Conservation (phyloP, 2,329 filamentous ascomycete species). For the Xylariaceae sp. region DNA sequence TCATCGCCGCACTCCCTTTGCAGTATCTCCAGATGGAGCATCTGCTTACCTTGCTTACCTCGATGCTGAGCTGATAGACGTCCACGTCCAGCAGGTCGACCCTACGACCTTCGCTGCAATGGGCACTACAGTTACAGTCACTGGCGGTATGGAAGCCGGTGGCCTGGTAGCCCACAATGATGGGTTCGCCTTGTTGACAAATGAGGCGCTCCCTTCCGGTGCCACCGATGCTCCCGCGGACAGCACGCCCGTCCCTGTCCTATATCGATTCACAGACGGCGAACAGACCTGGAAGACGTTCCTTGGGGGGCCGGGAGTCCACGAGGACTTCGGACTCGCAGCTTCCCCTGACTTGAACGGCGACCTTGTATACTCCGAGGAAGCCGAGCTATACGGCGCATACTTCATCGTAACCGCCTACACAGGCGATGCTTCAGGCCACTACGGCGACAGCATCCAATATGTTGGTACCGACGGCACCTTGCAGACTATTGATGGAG, state of each 20-base stretch:
- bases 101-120: conserved; percentile 52
- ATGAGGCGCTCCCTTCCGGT: conserved; percentile 51
- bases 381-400: conserved; percentile 55
- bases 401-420: conserved; percentile 62
- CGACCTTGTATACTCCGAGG: conserved; percentile 58
- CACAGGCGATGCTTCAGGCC: conserved; percentile 50
- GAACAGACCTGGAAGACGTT: conserved; percentile 57
- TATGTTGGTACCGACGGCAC: conserved; percentile 49
- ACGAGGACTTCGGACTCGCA: conserved; percentile 42
- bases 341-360: conserved; percentile 60
- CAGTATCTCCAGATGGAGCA: conserved; percentile 59
- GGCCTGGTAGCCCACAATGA: conserved; percentile 61
- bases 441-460: conserved; percentile 54
- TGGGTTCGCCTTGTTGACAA: conserved; percentile 61
- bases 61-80: conserved; percentile 51
- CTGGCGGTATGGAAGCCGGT: conserved; percentile 56
- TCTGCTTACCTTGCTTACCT: conserved; percentile 60
- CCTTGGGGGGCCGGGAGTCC: conserved; percentile 55
- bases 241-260: conserved; percentile 50
- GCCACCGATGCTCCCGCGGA: conserved; percentile 47
- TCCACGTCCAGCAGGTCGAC: conserved; percentile 57
- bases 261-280: conserved; percentile 58
- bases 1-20: conserved; percentile 60
- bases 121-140: conserved; percentile 49
- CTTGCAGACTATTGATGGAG: conserved; percentile 49